These are phyloP conservation scores for Tylopilus subfusipes DNA, from an alignment of 768 basidiomycete genomes.

Conservation along the genomic window DNA sequence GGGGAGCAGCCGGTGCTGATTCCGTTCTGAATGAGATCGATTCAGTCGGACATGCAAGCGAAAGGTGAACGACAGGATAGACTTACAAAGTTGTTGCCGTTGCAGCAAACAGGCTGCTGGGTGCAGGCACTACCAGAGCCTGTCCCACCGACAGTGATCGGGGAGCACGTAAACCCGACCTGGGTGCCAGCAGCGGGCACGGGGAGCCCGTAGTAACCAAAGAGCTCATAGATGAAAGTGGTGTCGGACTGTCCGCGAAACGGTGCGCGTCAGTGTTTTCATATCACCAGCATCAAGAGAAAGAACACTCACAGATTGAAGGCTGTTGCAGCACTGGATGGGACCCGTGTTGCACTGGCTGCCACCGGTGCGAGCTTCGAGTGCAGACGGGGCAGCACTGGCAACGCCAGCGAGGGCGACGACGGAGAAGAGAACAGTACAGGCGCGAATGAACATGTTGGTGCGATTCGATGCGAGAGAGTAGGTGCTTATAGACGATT, in stretches of 20 bases:
- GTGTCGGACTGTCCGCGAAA: background rate
- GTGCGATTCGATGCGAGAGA: background rate
- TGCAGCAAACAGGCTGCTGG: slow-evolving; percentile 2
- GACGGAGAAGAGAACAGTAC: background rate
- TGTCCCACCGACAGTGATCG: background rate
- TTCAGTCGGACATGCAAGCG: no score
- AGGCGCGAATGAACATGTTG: slow-evolving; percentile 10
- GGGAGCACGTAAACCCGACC: slow-evolving; percentile 1
- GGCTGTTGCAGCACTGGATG: slow-evolving; percentile 15
- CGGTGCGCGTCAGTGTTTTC: background rate
- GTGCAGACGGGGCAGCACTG: background rate
- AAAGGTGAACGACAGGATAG: background rate
- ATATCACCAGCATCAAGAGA: background rate
- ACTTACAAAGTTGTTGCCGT: background rate
- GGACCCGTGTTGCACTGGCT: slow-evolving; percentile 39
- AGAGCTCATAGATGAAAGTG: background rate
- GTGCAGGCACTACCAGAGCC: background rate
- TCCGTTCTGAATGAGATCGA: no score
- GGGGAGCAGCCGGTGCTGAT: background rate
- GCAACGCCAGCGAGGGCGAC: slow-evolving; percentile 5
- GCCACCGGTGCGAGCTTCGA: background rate
- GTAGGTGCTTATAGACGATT: background rate
- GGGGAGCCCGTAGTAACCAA: background rate
- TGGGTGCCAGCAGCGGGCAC: background rate
- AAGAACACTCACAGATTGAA: background rate